Conservation (phyloP, 148 eudicot genomes). For the Mesembryanthemum crystallinum region DNA sequence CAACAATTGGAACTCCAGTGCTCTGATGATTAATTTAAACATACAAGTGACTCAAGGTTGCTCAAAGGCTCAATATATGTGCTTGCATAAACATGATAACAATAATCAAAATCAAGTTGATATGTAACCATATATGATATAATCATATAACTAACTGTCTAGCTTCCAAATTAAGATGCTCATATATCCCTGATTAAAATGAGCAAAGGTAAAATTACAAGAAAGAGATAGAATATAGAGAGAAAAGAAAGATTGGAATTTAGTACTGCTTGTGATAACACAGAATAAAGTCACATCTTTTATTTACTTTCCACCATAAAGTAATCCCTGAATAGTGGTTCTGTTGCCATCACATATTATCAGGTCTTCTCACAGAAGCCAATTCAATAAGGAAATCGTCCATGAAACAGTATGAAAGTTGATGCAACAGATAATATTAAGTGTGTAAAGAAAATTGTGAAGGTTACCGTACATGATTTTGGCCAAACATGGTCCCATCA, state of each 20-base stretch:
- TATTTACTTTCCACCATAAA: neutral
- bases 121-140: neutral
- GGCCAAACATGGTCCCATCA: neutral
- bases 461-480: neutral
- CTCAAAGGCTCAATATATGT: neutral
- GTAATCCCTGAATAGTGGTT: neutral
- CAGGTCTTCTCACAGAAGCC: constrained; percentile 7
- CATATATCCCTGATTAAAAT: neutral
- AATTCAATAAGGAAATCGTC: neutral
- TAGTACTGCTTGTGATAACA: neutral
- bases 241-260: neutral
- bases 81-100: neutral
- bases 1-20: neutral
- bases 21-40: neutral
- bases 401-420: neutral
- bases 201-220: neutral
- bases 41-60: neutral
- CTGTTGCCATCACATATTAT: neutral
- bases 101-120: neutral
- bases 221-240: no score
- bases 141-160: neutral
- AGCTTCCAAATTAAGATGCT: neutral
- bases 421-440: neutral
- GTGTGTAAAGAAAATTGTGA: neutral
- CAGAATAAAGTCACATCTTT: neutral